Evolutionary conservation across 208 protist genomes (phyloP).

Genomic region (Herpetomonas muscarum): DNA sequence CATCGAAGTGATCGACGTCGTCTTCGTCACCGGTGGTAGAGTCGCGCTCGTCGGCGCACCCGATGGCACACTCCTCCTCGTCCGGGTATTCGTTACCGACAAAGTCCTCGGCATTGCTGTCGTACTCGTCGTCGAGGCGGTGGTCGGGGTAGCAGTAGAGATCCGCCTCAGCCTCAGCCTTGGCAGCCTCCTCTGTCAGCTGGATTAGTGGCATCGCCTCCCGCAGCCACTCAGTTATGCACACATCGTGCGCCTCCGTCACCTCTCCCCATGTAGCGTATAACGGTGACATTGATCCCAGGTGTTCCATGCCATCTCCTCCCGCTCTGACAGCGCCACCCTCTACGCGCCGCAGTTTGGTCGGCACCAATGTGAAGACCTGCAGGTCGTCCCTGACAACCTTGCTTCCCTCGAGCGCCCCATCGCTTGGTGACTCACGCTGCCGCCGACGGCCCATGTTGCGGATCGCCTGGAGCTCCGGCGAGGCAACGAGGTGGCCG

Average conservation of each 20-base stretch:
- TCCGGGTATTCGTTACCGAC: constrained; percentile 86
- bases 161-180: constrained; percentile 27
- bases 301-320: no score
- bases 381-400: no score
- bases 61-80: constrained; percentile 34
- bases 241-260: constrained; percentile 11
- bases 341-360: no score
- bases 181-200: constrained; percentile 12
- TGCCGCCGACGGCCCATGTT: no score
- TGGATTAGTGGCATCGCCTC: constrained; percentile 1
- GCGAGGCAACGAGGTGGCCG: not conserved
- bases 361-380: no score
- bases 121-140: constrained; percentile 86
- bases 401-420: no score
- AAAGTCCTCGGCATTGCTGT: constrained; percentile 88
- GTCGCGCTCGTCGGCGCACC: no score
- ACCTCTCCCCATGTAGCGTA: constrained; percentile 9
- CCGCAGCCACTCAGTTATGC: constrained; percentile 13
- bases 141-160: constrained; percentile 85
- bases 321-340: no score
- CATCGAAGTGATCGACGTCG: constrained; percentile 9
- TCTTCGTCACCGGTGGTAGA: no score
- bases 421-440: no score
- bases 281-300: no score
- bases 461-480: not conserved